Conservation (phyloP, 331 rosid species). For the Saraca asoca region DNA sequence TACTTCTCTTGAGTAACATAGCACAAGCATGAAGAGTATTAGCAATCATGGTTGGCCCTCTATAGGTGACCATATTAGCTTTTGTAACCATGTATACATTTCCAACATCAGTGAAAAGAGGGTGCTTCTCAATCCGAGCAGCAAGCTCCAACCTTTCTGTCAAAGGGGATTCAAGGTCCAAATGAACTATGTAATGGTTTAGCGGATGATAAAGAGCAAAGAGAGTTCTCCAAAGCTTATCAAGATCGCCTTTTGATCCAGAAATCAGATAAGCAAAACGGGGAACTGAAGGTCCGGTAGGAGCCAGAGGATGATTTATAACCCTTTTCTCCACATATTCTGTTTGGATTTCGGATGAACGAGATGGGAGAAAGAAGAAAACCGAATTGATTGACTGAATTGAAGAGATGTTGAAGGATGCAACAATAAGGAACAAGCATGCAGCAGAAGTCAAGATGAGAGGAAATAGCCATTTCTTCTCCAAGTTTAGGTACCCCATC, state of each 20-base stretch:
- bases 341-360: too few species aligned
- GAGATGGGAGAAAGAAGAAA: too few species aligned
- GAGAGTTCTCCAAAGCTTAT: slow-evolving; percentile 97
- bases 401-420: too few species aligned
- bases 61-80: slow-evolving; percentile 91
- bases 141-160: slow-evolving; percentile 81
- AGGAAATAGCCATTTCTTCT: too few species aligned
- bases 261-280: slow-evolving; percentile 80
- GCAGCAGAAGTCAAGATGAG: too few species aligned
- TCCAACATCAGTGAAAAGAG: slow-evolving; percentile 63
- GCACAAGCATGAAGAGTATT: slow-evolving; percentile 98
- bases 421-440: too few species aligned
- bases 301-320: too few species aligned
- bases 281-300: slow-evolving; percentile 39
- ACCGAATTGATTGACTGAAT: too few species aligned
- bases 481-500: too few species aligned
- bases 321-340: too few species aligned
- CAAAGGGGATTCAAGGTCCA: slow-evolving; percentile 73
- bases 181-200: slow-evolving; percentile 84
- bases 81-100: slow-evolving; percentile 71
- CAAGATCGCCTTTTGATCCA: slow-evolving; percentile 59
- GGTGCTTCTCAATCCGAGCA: slow-evolving; percentile 67
- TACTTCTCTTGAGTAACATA: slow-evolving; percentile 74
- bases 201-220: slow-evolving; percentile 79
- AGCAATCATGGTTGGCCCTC: slow-evolving; percentile 96